Conservation (phyloP, 352 stramenopile genomes). For the Peronosclerospora sorghi region DNA sequence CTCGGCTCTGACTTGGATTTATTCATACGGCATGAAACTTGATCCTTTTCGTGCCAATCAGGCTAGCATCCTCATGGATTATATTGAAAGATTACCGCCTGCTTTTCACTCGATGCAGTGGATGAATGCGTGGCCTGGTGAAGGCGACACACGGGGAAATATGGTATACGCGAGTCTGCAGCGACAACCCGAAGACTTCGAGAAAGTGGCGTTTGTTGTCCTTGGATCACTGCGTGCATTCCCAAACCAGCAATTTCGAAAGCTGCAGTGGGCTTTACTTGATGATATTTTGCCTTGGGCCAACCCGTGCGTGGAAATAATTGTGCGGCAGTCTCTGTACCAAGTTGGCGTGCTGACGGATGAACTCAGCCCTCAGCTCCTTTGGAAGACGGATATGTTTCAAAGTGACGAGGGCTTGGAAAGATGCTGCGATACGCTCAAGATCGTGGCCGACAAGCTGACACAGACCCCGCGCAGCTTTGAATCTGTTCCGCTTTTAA, state of each 20-base stretch:
- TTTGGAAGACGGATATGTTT: constrained; percentile 37
- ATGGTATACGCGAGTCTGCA: constrained; percentile 27
- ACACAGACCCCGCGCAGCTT: constrained; percentile 21
- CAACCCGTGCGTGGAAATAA: constrained; percentile 16
- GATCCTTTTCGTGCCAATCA: constrained; percentile 31
- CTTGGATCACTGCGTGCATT: constrained; percentile 35
- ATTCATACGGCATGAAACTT: constrained; percentile 6
- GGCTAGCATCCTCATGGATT: constrained; percentile 15
- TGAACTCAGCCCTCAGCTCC: constrained; percentile 5
- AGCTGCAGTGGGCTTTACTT: constrained; percentile 30
- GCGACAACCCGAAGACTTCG: constrained; percentile 12
- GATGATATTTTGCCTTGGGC: constrained; percentile 34
- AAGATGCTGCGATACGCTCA: constrained; percentile 15
- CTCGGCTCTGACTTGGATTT: constrained; percentile 21
- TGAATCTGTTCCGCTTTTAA: constrained; percentile 24
- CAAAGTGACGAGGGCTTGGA: neutral
- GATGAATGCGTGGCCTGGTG: constrained; percentile 28
- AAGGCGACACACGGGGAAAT: constrained; percentile 27
- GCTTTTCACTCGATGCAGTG: constrained; percentile 22
- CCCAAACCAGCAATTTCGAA: constrained; percentile 37
- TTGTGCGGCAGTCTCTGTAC: constrained; percentile 39
- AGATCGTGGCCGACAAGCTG: constrained; percentile 11
- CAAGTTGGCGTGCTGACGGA: constrained; percentile 34
- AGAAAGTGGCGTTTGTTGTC: constrained; percentile 18
- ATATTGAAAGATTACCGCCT: constrained; percentile 21